Conservation (phyloP, 2,329 filamentous ascomycete genomes). For the Madurella mycetomatis region DNA sequence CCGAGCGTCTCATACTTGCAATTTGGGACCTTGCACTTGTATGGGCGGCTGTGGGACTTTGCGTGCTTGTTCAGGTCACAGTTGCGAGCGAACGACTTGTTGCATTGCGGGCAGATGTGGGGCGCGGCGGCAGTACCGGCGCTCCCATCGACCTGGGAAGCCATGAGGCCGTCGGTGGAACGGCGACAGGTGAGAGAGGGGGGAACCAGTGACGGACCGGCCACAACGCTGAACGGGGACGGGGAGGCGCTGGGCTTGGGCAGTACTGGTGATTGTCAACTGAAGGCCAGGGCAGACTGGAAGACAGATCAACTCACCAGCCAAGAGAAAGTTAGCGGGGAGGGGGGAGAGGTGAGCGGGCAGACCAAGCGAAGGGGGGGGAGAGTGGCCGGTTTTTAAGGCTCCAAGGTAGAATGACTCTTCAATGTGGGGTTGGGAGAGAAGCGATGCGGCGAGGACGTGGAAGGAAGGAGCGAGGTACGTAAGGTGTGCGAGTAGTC, state of each 20-base stretch:
- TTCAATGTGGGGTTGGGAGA: background rate
- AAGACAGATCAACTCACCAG: background rate
- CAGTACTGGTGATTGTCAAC: background rate
- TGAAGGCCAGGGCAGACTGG: background rate
- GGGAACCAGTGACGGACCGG: background rate
- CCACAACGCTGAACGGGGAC: background rate
- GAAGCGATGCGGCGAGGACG: slow-evolving; percentile 2
- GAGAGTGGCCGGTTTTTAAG: background rate
- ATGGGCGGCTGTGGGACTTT: slow-evolving; percentile 72
- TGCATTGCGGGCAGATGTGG: slow-evolving; percentile 27
- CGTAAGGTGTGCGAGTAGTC: slow-evolving; percentile 8
- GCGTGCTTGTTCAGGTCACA: slow-evolving; percentile 59
- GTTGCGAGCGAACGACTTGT: slow-evolving; percentile 28
- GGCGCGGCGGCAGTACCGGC: slow-evolving; percentile 3
- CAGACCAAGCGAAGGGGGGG: background rate
- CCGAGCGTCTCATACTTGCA: slow-evolving; percentile 69
- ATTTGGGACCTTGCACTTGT: slow-evolving; percentile 61
- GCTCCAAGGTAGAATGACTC: background rate
- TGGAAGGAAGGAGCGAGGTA: background rate
- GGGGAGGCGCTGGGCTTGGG: too few species aligned
- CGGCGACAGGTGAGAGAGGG: background rate
- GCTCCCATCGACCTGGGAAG: slow-evolving; percentile 8
- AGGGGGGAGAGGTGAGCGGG: too few species aligned
- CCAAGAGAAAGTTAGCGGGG: background rate
- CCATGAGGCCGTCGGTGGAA: slow-evolving; percentile 10